Evolutionary conservation across 163 green algal genomes (phyloP).

Genomic region (Scenedesmus sp.): DNA sequence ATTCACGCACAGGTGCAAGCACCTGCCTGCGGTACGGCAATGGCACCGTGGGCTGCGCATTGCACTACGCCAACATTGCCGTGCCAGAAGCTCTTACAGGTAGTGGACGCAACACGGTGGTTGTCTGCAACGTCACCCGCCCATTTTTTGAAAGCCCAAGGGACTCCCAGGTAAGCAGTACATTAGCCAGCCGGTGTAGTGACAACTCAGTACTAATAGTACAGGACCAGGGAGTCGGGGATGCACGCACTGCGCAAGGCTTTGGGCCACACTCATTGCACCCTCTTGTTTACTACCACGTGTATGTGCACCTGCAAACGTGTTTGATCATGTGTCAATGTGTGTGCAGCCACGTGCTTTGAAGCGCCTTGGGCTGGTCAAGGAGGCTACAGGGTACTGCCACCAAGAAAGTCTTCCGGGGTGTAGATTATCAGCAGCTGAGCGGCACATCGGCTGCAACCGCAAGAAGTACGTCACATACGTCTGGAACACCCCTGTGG

Average conservation of each 20-base stretch:
- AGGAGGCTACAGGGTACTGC: not conserved
- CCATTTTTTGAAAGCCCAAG: not conserved
- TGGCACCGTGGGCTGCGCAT: not conserved
- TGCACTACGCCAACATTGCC: not conserved
- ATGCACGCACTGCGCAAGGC: too few species aligned
- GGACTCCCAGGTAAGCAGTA: not conserved
- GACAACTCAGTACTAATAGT: too few species aligned
- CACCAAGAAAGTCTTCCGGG: too few species aligned
- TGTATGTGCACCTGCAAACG: too few species aligned
- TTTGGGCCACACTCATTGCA: too few species aligned
- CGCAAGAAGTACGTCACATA: not conserved
- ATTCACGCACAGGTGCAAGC: not conserved
- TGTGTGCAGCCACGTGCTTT: not conserved
- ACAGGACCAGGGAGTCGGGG: too few species aligned
- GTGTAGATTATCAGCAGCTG: too few species aligned
- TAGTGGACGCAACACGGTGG: not conserved
- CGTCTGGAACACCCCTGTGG: not conserved
- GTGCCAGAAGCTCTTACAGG: not conserved
- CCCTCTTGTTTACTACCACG: too few species aligned
- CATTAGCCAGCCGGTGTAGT: too few species aligned
- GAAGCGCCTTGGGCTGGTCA: not conserved
- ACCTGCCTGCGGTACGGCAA: not conserved
- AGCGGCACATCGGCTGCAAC: not conserved
- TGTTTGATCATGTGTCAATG: too few species aligned
- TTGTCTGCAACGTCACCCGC: not conserved